Percentiles rank a stretch among this genome's conserved stretches.
Conservation (phyloP, 163 green algal species). For the Scenedesmus sp. region DNA sequence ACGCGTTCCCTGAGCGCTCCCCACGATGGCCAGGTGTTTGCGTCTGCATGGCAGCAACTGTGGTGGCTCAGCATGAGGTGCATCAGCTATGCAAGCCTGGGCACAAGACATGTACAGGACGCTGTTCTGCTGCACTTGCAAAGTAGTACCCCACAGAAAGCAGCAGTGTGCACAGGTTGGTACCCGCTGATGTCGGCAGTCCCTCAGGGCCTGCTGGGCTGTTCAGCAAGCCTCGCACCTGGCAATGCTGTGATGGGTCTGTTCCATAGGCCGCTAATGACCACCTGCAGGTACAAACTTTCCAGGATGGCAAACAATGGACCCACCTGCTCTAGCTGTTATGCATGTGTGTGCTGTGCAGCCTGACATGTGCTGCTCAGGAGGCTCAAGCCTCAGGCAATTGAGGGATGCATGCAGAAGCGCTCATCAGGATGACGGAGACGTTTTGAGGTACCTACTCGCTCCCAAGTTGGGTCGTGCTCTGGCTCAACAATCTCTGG, state of each 20-base stretch:
- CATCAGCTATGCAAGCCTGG: not conserved
- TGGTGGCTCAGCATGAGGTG: not conserved
- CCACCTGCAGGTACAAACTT: conserved; percentile 60
- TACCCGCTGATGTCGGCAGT: not conserved
- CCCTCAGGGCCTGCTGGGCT: not conserved
- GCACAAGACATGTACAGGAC: too few species aligned
- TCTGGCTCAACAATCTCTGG: conserved; percentile 76
- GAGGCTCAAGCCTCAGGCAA: not conserved
- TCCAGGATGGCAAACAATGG: not conserved
- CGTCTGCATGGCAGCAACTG: conserved; percentile 64
- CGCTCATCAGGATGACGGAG: too few species aligned
- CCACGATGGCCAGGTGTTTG: conserved; percentile 87
- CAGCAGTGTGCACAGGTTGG: not conserved
- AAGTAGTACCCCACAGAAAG: too few species aligned
- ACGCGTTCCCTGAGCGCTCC: conserved; percentile 82
- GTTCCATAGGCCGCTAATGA: conserved; percentile 80
- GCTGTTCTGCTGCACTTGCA: not conserved
- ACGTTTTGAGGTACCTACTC: conserved; percentile 64
- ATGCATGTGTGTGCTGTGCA: not conserved
- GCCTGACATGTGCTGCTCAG: not conserved
- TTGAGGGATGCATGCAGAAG: not conserved
- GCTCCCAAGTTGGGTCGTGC: conserved; percentile 81
- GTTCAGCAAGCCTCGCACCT: conserved; percentile 50
- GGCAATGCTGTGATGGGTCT: conserved; percentile 73
- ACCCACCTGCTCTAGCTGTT: too few species aligned